Base-by-base conservation (phyloP, 2,329 filamentous ascomycete species). In the Aspergillus sp. region DNA sequence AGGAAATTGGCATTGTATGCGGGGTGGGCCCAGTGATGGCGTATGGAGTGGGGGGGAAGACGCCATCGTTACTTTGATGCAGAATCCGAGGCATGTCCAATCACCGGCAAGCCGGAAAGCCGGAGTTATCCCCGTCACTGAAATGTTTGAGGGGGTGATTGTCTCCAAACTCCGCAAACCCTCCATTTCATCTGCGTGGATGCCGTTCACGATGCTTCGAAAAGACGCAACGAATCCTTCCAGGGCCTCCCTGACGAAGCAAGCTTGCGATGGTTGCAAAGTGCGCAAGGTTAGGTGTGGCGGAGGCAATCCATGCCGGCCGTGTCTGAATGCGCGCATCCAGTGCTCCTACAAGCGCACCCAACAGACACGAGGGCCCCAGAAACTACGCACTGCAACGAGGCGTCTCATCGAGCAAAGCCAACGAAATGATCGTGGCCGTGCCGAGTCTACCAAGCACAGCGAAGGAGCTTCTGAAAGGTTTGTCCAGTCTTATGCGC, bases 231-330 rank as follows among this genome's bases (percentile, higher is more conserved):
- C 43, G 41, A 23, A 66, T 64, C 60, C 55, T 59, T 19, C 57
- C 56, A 31, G 52, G 57, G 59, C 39, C 52, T 17, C 51, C 14
- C 5, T 71, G 43, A 67, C 68, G 44, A 77, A 75, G 57, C 66
- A 78, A 31, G 79, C 80, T 11, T 82, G 80, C 66, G 80, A 83
- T 60, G 79, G 76, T 19, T 83, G 81, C 70, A 82, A 81, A 69
- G 75, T 83, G 43, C 76, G 81, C 55, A 83, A 83, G 70, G 78
- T 83, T 58, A 76, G 77, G 47, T 83, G 81, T 65, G 77, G 76
- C 14, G 81, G 80, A 49, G 69, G 71, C 2, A 71, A 77, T 21
- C 81, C 81, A 6, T 83, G 81, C 57, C 70, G 70, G 24, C 75
- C 77, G 9, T 83, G 81, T 61, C 64, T 70, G 23, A 72, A 76